A percentile compares a stretch with the other conserved stretches of the same genome.
Evolutionary conservation across 306 rosid species (phyloP).

Genomic region (Sicyos edulis): DNA sequence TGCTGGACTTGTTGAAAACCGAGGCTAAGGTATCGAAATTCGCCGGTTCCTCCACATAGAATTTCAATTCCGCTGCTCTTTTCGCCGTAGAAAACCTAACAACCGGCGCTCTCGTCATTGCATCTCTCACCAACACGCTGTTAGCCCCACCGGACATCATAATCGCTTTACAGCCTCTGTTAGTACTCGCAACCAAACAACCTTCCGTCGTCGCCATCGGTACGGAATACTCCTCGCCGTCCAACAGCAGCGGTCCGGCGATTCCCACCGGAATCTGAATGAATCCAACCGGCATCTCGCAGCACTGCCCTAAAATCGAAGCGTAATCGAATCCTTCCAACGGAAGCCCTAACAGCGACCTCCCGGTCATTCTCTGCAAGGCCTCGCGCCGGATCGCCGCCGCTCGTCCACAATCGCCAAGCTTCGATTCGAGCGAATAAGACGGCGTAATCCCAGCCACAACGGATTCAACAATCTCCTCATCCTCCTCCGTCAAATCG

Average conservation of each 20-base stretch:
- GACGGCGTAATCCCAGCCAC: conserved; percentile 22
- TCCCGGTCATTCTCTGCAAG: conserved; percentile 23
- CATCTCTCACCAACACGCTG: conserved; percentile 24
- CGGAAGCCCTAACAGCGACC: conserved; percentile 20
- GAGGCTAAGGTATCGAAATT: conserved; percentile 20
- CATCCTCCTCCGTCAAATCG: conserved; percentile 21
- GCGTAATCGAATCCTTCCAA: conserved; percentile 27
- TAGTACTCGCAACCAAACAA: conserved; percentile 24
- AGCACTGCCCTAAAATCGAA: conserved; percentile 25
- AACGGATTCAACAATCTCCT: conserved; percentile 22
- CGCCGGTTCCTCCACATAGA: conserved; percentile 15
- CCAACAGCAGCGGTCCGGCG: conserved; percentile 18
- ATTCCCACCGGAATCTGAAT: conserved; percentile 24
- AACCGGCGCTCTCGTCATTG: conserved; percentile 26
- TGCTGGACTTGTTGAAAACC: conserved; percentile 20
- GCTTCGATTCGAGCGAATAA: conserved; percentile 24
- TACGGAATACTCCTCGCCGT: conserved; percentile 21
- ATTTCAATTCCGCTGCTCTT: conserved; percentile 24
- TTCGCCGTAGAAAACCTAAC: conserved; percentile 21
- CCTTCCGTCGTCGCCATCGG: conserved; percentile 26
- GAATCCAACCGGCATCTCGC: conserved; percentile 25
- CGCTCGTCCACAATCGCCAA: conserved; percentile 24
- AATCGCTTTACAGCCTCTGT: conserved; percentile 25
- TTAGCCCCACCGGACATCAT: conserved; percentile 19
- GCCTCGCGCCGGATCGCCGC: conserved; percentile 24